phyloP scores from a whole-genome alignment of 179 eudicot species.

The Corrigiola litoralis region DNA sequence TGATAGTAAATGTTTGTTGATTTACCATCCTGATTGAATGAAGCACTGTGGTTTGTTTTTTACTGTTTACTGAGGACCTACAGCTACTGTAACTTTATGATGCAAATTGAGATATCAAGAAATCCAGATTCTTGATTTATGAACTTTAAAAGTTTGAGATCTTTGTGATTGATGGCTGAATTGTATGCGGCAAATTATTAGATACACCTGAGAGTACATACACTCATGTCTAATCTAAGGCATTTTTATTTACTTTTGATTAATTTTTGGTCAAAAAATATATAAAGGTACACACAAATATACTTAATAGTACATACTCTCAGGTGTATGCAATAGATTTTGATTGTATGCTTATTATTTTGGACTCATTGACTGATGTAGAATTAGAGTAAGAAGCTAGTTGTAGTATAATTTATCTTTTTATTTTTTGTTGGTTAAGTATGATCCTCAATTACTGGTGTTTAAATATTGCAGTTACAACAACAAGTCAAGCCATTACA shows the following conservation, averaged over 20 bases:
- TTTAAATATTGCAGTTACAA: constrained; percentile 49
- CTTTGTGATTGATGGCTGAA: constrained; percentile 12
- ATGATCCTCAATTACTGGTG: constrained; percentile 1
- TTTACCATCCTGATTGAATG: constrained; percentile 1
- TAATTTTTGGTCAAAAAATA: no score
- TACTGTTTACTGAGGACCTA: background rate
- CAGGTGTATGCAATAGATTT: no score
- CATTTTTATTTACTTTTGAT: background rate
- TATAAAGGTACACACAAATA: no score
- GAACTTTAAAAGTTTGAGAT: constrained; percentile 13
- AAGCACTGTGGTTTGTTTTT: background rate
- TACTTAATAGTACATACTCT: no score
- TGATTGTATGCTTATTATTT: background rate
- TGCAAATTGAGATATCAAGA: background rate
- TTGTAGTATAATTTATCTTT: background rate
- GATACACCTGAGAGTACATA: no score
- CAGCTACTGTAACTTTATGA: background rate
- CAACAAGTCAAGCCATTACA: constrained; percentile 54
- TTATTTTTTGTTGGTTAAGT: background rate
- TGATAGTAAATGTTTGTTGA: background rate
- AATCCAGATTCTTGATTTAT: background rate
- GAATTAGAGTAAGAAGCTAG: background rate
- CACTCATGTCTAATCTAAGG: no score
- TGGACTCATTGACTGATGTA: background rate
- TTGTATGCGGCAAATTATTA: no score